These are phyloP conservation scores for Rhytidhysteron rufulum DNA, from an alignment of 2,329 filamentous ascomycete genomes.

Conservation along the genomic window DNA sequence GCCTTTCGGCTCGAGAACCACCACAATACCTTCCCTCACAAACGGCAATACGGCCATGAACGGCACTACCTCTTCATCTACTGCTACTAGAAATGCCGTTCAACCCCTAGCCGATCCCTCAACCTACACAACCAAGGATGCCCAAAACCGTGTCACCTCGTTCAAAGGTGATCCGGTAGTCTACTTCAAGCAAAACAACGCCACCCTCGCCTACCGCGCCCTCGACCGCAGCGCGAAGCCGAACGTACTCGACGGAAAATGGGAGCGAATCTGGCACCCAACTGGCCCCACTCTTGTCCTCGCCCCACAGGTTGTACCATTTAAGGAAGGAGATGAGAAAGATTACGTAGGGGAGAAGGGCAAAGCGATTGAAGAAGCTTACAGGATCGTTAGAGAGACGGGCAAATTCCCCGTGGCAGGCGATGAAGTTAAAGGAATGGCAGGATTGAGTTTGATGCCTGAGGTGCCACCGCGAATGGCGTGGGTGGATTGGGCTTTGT, in stretches of 20 bases:
- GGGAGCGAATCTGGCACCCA: conserved; percentile 3
- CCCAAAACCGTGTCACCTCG: too few species aligned
- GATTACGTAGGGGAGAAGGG: conserved; percentile 57
- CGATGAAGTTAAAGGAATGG: conserved; percentile 63
- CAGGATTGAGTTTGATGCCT: conserved; percentile 49
- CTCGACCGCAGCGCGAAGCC: background rate
- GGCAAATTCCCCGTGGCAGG: conserved; percentile 66
- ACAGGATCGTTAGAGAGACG: conserved; percentile 60
- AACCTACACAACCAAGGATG: background rate
- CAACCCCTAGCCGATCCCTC: conserved; percentile 1
- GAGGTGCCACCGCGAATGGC: conserved; percentile 73
- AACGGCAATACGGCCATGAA: too few species aligned
- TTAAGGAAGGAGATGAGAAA: conserved; percentile 58
- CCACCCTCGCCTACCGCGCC: conserved; percentile 50
- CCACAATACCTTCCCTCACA: conserved; percentile 46
- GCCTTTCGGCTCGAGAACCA: conserved; percentile 6
- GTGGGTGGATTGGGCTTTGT: conserved; percentile 72
- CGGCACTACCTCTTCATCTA: too few species aligned
- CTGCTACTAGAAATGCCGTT: too few species aligned
- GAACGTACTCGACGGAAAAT: background rate
- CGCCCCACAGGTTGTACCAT: conserved; percentile 58
- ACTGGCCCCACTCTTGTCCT: conserved; percentile 51
- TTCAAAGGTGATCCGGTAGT: conserved; percentile 58
- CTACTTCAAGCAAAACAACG: conserved; percentile 47
- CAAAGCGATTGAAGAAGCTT: conserved; percentile 54